Evolutionary conservation across 2,329 filamentous ascomycete species (phyloP).

Genomic region (Massarina eburnea): DNA sequence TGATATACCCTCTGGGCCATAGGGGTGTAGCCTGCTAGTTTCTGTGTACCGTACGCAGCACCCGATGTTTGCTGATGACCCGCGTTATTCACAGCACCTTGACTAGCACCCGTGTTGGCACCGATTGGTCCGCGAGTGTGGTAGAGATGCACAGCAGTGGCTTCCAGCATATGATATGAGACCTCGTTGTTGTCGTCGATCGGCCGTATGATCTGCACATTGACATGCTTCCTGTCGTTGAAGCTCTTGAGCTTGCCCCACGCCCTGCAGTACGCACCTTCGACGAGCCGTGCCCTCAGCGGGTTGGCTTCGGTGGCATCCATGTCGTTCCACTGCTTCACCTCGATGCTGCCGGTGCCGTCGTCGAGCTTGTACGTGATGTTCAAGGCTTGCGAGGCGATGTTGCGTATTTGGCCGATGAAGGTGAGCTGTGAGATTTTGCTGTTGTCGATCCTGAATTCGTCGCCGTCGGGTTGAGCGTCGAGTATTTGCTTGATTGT

Average conservation of each 20-base stretch:
- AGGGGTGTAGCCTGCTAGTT: constrained; percentile 41
- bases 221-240: constrained; percentile 79
- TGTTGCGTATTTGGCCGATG: constrained; percentile 85
- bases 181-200: constrained; percentile 89
- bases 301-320: constrained; percentile 54
- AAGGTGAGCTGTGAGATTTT: constrained; percentile 76
- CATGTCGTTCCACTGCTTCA: constrained; percentile 80
- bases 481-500: constrained; percentile 95
- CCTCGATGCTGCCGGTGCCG: constrained; percentile 89
- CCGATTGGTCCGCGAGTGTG: constrained; percentile 69
- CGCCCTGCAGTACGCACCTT: constrained; percentile 80
- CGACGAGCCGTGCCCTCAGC: constrained; percentile 58
- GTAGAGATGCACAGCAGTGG: constrained; percentile 83
- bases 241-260: constrained; percentile 84
- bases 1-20: constrained; percentile 73
- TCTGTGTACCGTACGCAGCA: constrained; percentile 38
- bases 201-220: constrained; percentile 77
- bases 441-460: constrained; percentile 80
- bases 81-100: background rate
- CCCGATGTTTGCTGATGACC: constrained; percentile 22
- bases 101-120: constrained; percentile 39
- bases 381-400: constrained; percentile 86
- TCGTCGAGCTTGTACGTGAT: constrained; percentile 93
- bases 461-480: constrained; percentile 62
- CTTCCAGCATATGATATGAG: constrained; percentile 87